Percentiles rank a stretch among this genome's conserved stretches.
Conservation (phyloP, 1,284 basidiomycete species). For the Cyathus pygmaeus region DNA sequence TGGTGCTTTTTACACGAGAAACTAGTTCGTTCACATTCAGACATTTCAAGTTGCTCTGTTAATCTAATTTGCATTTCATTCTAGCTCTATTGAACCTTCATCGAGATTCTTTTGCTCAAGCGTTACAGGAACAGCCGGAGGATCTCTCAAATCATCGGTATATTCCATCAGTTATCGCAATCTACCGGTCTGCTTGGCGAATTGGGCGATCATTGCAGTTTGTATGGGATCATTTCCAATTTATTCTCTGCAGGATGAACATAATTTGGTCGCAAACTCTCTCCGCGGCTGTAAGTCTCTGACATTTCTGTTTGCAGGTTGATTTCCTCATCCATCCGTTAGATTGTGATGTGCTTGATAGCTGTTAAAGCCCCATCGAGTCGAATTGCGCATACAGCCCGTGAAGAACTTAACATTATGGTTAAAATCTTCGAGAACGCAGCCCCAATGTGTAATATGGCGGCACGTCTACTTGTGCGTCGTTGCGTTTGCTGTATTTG, state of each 20-base stretch:
- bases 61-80: neutral
- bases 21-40: slow-evolving; percentile 52
- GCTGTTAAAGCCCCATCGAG: slow-evolving; percentile 67
- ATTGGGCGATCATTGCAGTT: slow-evolving; percentile 59
- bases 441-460: slow-evolving; percentile 54
- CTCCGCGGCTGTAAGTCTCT: slow-evolving; percentile 64
- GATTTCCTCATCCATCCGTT: neutral
- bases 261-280: slow-evolving; percentile 68
- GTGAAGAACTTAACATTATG: slow-evolving; percentile 66
- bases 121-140: slow-evolving; percentile 64
- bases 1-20: slow-evolving; percentile 65
- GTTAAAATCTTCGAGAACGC: slow-evolving; percentile 64
- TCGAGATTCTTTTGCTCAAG: slow-evolving; percentile 72
- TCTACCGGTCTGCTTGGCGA: slow-evolving; percentile 76
- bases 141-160: slow-evolving; percentile 70
- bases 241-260: too few relatives aligned
- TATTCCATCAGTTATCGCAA: slow-evolving; percentile 73
- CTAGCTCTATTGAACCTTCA: slow-evolving; percentile 75
- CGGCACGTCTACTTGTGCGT: slow-evolving; percentile 62
- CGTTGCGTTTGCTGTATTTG: neutral
- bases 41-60: neutral
- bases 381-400: slow-evolving; percentile 61
- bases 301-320: neutral
- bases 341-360: slow-evolving; percentile 78
- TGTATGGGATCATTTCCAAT: too few relatives aligned